Conservation (phyloP, 768 basidiomycete species). For the Leucocoprinus leucothites region DNA sequence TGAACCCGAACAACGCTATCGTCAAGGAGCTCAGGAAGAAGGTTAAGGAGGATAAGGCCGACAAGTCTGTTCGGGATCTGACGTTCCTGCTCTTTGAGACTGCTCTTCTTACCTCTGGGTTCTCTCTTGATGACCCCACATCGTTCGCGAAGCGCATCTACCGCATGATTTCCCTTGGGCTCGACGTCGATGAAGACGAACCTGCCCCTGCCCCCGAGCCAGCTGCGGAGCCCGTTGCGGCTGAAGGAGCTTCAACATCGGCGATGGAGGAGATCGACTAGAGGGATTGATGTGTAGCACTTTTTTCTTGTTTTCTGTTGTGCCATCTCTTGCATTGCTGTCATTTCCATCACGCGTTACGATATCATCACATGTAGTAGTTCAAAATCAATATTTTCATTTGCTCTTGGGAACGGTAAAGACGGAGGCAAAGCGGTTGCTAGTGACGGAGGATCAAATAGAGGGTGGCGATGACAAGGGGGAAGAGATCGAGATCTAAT, state of each 20-base stretch:
- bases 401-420: neutral
- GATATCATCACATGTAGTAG: slow-evolving; percentile 8
- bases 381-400: slow-evolving; percentile 6
- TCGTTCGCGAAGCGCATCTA: slow-evolving; percentile 96
- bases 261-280: slow-evolving; percentile 98
- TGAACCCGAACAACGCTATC: slow-evolving; percentile 90
- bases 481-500: neutral
- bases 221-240: slow-evolving; percentile 46
- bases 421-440: neutral
- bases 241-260: slow-evolving; percentile 64
- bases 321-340: slow-evolving; percentile 24
- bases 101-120: slow-evolving; percentile 90
- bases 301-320: slow-evolving; percentile 20
- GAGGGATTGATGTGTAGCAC: slow-evolving; percentile 15
- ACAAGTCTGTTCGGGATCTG: slow-evolving; percentile 97
- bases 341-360: slow-evolving; percentile 22
- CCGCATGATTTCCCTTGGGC: slow-evolving; percentile 93
- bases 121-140: slow-evolving; percentile 93
- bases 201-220: slow-evolving; percentile 35
- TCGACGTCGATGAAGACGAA: slow-evolving; percentile 84
- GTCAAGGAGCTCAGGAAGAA: slow-evolving; percentile 95
- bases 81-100: slow-evolving; percentile 97
- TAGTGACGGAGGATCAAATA: too few species aligned
- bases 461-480: too few species aligned
- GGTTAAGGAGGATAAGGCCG: slow-evolving; percentile 95